Evolutionary conservation across 2,329 filamentous ascomycete genomes (phyloP), one percentile per base, ranked within the genome.

Genomic region (Ceratocystis huliohia): DNA sequence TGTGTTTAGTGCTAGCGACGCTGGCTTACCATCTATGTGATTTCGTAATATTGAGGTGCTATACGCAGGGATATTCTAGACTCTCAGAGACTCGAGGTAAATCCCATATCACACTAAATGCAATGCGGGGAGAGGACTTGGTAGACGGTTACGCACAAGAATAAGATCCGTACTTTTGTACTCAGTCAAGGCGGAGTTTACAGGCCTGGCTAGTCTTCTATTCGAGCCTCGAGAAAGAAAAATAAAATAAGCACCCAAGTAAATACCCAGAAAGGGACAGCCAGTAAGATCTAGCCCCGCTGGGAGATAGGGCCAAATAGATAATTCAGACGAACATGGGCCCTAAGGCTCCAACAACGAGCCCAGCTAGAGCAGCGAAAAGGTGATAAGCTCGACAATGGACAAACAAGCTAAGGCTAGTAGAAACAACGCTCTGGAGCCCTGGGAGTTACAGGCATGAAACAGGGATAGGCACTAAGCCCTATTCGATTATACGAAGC

Each of bases 191-290:
- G 10, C 3, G 33, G 33, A 37, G 33, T 37, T 37, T 37, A 37
- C 10, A 37, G 33, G 8, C 1, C 33, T 37, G 10, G 10, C 33
- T 37, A 33, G 33, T 33, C 7, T 13, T 10, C 33, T 37, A 13
- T 50, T 50, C 46, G 22, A 50, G 45, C 17, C 45, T 17, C 4
- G 46, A 50, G 46, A 50, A 17, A 46, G 45, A 53, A 25, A 17
- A 53, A 53, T 50, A 50, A 50, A 22, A n/a, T 22, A 50, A 53
- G 48, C n/a, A 53, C 48, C 48, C 48, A 53, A 53, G 46, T 22
- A 30, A 30, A 6, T 30, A 30, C 5, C 28, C 28, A 30, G 28
- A 30, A 30, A 30, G 28, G 33, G 33, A 37, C 33, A 37, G 7
- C 33, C 33, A 37, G 30, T 33, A 33, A 33, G 30, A 37, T 8